Percentiles rank a stretch among this genome's conserved stretches.
Conservation (phyloP, 805 yeast species). For the Allodekkera sacchari region DNA sequence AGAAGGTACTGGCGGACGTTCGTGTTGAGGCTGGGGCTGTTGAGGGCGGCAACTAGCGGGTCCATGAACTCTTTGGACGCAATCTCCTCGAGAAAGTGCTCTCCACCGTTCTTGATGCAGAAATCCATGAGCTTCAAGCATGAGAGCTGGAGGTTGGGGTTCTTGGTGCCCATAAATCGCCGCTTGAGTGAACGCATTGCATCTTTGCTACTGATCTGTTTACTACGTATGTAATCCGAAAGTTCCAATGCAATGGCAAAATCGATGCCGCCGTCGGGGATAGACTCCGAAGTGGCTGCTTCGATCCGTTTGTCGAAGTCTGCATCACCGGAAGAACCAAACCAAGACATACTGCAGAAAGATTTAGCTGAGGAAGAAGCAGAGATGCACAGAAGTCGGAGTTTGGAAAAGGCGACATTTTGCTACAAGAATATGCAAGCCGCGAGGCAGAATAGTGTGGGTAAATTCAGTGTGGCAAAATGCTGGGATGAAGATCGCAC, state of each 20-base stretch:
- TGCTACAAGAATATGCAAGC: not conserved
- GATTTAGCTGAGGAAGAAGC: not conserved
- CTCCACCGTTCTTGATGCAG: slow-evolving; percentile 89
- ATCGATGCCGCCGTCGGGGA: slow-evolving; percentile 87
- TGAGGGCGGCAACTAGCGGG: slow-evolving; percentile 46
- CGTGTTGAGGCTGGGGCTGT: slow-evolving; percentile 25
- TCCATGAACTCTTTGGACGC: slow-evolving; percentile 83
- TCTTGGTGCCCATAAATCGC: slow-evolving; percentile 47
- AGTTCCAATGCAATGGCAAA: slow-evolving; percentile 65
- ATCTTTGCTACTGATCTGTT: slow-evolving; percentile 67
- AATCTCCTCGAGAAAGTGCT: slow-evolving; percentile 70
- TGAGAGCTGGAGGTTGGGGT: slow-evolving; percentile 75
- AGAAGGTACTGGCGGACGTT: slow-evolving; percentile 55
- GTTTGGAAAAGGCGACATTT: slow-evolving; percentile 1
- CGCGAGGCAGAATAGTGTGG: too few species aligned
- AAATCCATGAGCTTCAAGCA: slow-evolving; percentile 73
- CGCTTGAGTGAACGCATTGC: slow-evolving; percentile 81
- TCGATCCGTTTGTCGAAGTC: slow-evolving; percentile 56
- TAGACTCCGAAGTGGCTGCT: slow-evolving; percentile 79
- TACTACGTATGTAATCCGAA: slow-evolving; percentile 79
- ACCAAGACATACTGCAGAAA: slow-evolving; percentile 42
- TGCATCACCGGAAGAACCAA: slow-evolving; percentile 26
- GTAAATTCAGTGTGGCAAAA: too few species aligned
- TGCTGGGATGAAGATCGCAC: too few species aligned
- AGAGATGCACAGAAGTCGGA: not conserved